Conservation (phyloP, 2,329 filamentous ascomycete genomes). For the Zymoseptoria pseudotritici region DNA sequence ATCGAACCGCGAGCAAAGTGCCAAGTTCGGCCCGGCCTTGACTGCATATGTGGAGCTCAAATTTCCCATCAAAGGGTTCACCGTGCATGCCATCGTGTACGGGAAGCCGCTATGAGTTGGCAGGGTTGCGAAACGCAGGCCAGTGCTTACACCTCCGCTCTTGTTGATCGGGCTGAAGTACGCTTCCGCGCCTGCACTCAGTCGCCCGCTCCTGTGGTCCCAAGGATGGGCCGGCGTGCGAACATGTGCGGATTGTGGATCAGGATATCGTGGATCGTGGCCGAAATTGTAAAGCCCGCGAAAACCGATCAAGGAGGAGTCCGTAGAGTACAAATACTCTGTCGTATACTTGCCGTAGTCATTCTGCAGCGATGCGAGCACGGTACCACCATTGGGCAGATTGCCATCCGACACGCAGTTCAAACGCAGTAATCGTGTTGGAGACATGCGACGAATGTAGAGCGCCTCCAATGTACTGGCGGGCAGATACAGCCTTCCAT, state of each 20-base stretch:
- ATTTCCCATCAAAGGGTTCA: conserved; percentile 92
- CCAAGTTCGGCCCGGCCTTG: conserved; percentile 72
- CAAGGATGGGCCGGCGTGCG: conserved; percentile 25
- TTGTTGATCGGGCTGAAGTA: conserved; percentile 97
- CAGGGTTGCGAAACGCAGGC: conserved; percentile 81
- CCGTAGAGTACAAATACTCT: conserved; percentile 86
- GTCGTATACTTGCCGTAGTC: conserved; percentile 81
- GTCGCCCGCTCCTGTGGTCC: conserved; percentile 67
- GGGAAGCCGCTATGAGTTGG: conserved; percentile 76
- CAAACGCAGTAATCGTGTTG: conserved; percentile 70
- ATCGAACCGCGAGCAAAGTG: conserved; percentile 82
- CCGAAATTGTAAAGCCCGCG: conserved; percentile 94
- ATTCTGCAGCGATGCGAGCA: conserved; percentile 67
- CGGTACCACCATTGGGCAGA: conserved; percentile 67
- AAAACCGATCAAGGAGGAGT: conserved; percentile 80
- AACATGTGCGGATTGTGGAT: conserved; percentile 12
- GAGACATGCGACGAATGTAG: conserved; percentile 69
- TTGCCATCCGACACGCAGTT: conserved; percentile 67
- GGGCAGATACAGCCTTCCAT: conserved; percentile 74
- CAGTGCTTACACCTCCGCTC: conserved; percentile 82
- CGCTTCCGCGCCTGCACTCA: conserved; percentile 84
- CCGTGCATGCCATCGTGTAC: conserved; percentile 83
- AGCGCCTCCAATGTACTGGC: conserved; percentile 80
- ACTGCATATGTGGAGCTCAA: conserved; percentile 88
- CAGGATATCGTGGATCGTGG: conserved; percentile 49